phyloP scores from a whole-genome alignment of 2,329 filamentous ascomycete species.

The Aureobasidium sp. region DNA sequence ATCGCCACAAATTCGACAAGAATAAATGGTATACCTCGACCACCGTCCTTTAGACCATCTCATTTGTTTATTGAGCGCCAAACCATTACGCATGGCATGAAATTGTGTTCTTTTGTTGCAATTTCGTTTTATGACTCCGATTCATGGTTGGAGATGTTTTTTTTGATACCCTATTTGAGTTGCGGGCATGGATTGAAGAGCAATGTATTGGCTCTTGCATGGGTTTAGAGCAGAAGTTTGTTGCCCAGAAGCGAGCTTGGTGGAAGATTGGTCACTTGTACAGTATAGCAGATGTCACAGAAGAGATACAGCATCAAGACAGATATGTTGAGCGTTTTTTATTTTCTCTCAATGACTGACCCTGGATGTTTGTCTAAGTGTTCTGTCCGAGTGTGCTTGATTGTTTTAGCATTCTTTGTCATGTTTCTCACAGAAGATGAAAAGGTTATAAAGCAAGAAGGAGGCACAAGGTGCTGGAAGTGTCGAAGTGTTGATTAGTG shows the following conservation, averaged over 20 bases:
- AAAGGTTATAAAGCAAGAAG: neutral
- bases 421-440: neutral
- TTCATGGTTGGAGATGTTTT: conserved; percentile 3
- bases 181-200: neutral
- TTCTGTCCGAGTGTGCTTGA: neutral
- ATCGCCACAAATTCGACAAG: neutral
- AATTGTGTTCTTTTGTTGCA: neutral
- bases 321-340: neutral
- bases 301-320: neutral
- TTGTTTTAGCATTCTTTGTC: neutral
- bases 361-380: too few relatives aligned
- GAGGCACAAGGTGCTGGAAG: neutral
- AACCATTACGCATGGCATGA: neutral
- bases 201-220: neutral
- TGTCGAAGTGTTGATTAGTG: neutral
- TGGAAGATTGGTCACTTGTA: neutral
- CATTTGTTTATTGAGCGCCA: neutral
- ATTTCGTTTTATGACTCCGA: conserved; percentile 10
- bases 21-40: neutral
- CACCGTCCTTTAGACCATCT: neutral
- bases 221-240: neutral
- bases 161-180: conserved; percentile 14
- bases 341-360: too few relatives aligned
- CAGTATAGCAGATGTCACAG: neutral
- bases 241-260: neutral